These are phyloP conservation scores for Beauveria sp. DNA, from an alignment of 2,329 filamentous ascomycete genomes.

Conservation along the genomic window DNA sequence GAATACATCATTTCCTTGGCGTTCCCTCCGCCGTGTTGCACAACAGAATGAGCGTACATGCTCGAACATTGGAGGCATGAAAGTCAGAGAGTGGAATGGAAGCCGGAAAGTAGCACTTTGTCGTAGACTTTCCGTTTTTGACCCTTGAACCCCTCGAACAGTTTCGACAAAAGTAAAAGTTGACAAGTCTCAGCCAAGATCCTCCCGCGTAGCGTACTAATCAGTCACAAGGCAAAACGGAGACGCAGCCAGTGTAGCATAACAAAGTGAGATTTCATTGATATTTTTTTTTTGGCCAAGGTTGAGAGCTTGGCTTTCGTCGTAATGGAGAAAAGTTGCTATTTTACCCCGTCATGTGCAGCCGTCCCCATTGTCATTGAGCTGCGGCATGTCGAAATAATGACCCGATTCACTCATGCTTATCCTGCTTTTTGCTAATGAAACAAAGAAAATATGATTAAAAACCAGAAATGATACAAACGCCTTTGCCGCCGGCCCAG, in stretches of 20 bases:
- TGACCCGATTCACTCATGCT: not conserved
- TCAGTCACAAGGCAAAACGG: not conserved
- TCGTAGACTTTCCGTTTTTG: too few species aligned
- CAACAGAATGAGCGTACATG: too few species aligned
- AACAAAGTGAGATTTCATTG: not conserved
- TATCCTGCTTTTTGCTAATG: not conserved
- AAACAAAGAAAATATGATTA: conserved; percentile 5
- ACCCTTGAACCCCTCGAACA: too few species aligned
- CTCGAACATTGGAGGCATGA: too few species aligned
- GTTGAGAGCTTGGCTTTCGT: not conserved
- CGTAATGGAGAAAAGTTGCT: not conserved
- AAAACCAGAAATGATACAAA: conserved; percentile 7
- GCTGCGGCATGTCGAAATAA: not conserved
- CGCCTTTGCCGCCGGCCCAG: conserved; percentile 2
- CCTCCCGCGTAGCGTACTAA: too few species aligned
- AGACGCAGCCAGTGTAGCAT: not conserved
- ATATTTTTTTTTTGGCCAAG: not conserved
- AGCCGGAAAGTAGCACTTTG: too few species aligned
- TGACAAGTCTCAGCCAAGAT: too few species aligned
- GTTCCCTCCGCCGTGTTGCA: too few species aligned
- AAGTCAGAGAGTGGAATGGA: too few species aligned
- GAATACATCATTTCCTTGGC: too few species aligned
- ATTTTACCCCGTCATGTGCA: not conserved
- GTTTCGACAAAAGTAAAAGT: too few species aligned
- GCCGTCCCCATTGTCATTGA: not conserved